These are phyloP conservation scores for Agrocybe praecox DNA, from an alignment of 768 basidiomycete species.

Conservation along the genomic window DNA sequence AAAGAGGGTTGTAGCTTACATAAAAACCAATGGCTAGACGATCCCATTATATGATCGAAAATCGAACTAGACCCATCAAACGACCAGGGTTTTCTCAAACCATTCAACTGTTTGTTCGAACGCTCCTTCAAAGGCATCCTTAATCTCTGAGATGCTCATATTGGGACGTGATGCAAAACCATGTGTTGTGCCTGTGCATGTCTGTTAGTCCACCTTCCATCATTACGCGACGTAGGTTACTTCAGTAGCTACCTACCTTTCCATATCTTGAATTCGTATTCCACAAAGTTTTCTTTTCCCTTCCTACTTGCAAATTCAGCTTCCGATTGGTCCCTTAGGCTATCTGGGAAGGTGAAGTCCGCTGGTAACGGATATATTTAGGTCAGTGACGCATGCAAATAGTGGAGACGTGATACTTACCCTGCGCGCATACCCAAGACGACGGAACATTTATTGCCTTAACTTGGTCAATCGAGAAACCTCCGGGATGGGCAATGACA, in stretches of 20 bases:
- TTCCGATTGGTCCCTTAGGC: slow-evolving; percentile 33
- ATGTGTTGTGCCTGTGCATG: slow-evolving; percentile 38
- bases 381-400: too few species aligned
- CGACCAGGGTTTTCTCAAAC: slow-evolving; percentile 35
- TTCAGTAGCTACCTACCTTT: slow-evolving; percentile 36
- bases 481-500: slow-evolving; percentile 44
- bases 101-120: slow-evolving; percentile 42
- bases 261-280: slow-evolving; percentile 46
- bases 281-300: slow-evolving; percentile 29
- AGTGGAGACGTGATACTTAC: too few species aligned
- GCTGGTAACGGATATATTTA: slow-evolving; percentile 24
- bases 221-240: neutral
- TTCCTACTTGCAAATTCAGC: slow-evolving; percentile 33
- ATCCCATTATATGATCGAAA: too few species aligned
- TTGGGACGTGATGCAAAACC: slow-evolving; percentile 47
- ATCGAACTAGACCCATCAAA: neutral
- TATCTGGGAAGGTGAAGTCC: slow-evolving; percentile 36
- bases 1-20: too few species aligned
- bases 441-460: slow-evolving; percentile 39
- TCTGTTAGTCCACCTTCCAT: too few species aligned
- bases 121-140: slow-evolving; percentile 40
- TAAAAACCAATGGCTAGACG: too few species aligned
- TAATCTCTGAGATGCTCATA: slow-evolving; percentile 34
- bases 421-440: slow-evolving; percentile 45
- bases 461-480: slow-evolving; percentile 32